Percentiles rank a stretch among this genome's conserved stretches.
Conservation (phyloP, 768 basidiomycete genomes). For the Leccinum barrowsii region DNA sequence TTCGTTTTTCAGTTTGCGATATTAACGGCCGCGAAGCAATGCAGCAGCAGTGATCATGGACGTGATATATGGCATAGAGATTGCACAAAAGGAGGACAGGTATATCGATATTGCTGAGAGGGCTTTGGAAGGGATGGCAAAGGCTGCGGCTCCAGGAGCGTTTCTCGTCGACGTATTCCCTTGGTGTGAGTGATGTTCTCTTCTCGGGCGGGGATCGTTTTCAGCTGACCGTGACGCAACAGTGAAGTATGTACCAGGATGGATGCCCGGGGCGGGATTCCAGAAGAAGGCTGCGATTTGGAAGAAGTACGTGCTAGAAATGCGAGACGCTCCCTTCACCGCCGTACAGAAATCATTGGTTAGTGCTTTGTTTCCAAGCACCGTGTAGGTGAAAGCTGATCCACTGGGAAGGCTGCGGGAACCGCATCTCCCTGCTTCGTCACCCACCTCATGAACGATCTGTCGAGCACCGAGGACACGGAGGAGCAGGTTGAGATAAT, state of each 20-base stretch:
- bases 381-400: background rate
- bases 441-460: conserved; percentile 24
- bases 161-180: conserved; percentile 52
- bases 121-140: conserved; percentile 47
- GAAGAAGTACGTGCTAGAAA: conserved; percentile 44
- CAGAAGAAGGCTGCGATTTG: conserved; percentile 48
- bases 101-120: conserved; percentile 52
- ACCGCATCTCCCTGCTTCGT: conserved; percentile 33
- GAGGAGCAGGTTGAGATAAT: conserved; percentile 31
- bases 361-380: conserved; percentile 4
- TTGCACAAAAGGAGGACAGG: conserved; percentile 39
- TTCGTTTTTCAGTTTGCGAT: background rate
- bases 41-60: conserved; percentile 52
- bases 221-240: conserved; percentile 6
- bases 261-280: conserved; percentile 52
- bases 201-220: background rate
- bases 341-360: conserved; percentile 39
- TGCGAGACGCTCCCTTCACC: conserved; percentile 45
- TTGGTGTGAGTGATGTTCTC: conserved; percentile 26
- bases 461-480: conserved; percentile 8
- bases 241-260: conserved; percentile 53
- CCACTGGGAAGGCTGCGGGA: conserved; percentile 14
- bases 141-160: conserved; percentile 49
- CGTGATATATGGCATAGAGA: conserved; percentile 48
- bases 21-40: conserved; percentile 33